A percentile compares a stretch with the other conserved stretches of the same genome.
Evolutionary conservation across 441 rosid genomes (phyloP).

Genomic region (Gossypium lobatum): DNA sequence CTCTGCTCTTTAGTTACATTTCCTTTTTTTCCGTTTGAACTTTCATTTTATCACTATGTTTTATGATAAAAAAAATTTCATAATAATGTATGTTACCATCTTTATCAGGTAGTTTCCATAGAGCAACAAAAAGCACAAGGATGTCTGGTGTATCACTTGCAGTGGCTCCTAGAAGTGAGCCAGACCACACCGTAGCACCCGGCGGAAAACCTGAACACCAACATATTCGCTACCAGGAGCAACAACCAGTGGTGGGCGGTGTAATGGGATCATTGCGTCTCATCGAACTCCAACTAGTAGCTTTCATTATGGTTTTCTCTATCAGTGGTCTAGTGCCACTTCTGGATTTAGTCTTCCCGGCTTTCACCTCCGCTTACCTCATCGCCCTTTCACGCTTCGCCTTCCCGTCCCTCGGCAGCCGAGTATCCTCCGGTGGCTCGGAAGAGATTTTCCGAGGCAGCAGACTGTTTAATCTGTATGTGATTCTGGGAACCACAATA

Average conservation of each 20-base stretch:
- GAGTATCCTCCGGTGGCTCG: slow-evolving; percentile 17
- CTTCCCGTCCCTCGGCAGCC: slow-evolving; percentile 50
- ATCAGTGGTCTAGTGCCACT: slow-evolving; percentile 83
- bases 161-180: slow-evolving; percentile 39
- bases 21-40: background rate
- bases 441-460: slow-evolving; percentile 55
- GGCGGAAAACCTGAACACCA: slow-evolving; percentile 21
- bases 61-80: too few relatives aligned
- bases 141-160: slow-evolving; percentile 86
- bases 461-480: slow-evolving; percentile 52
- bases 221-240: background rate
- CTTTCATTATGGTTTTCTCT: slow-evolving; percentile 78
- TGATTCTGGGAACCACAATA: slow-evolving; percentile 57
- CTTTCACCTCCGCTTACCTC: slow-evolving; percentile 58
- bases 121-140: background rate
- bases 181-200: slow-evolving; percentile 20
- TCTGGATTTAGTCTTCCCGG: slow-evolving; percentile 74
- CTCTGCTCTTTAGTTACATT: background rate
- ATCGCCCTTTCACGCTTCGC: slow-evolving; percentile 60
- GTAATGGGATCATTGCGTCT: slow-evolving; percentile 73
- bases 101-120: background rate
- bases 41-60: background rate
- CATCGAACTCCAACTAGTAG: slow-evolving; percentile 79
- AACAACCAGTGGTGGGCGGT: slow-evolving; percentile 27
- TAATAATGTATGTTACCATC: too few relatives aligned